These are phyloP conservation scores for Lentinula lateritia DNA, from an alignment of 768 basidiomycete species.

Conservation along the genomic window DNA sequence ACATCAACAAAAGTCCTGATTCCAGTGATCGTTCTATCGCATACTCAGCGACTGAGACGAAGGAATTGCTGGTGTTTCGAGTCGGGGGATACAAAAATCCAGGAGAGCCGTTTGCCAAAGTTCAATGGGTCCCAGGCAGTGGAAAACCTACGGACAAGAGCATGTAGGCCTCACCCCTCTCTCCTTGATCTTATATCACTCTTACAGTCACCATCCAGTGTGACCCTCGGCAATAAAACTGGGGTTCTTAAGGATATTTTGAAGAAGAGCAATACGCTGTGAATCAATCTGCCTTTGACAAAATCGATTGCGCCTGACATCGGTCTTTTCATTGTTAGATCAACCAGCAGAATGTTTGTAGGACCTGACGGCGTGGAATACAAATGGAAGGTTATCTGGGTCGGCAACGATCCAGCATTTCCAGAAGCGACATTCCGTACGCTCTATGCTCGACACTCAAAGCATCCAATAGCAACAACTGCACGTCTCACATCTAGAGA, in stretches of 20 bases:
- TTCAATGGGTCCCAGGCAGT: background rate
- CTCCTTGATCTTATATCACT: background rate
- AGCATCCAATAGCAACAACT: constrained; percentile 9
- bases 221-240: constrained; percentile 1
- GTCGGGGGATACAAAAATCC: background rate
- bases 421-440: constrained; percentile 8
- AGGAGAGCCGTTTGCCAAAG: background rate
- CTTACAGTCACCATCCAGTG: background rate
- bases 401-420: constrained; percentile 9
- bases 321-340: background rate
- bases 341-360: background rate
- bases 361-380: constrained; percentile 11
- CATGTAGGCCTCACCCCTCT: constrained; percentile 3
- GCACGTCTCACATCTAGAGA: constrained; percentile 9
- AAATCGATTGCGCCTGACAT: background rate
- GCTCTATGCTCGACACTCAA: constrained; percentile 6
- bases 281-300: background rate
- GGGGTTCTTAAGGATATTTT: constrained; percentile 7
- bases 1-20: constrained; percentile 9
- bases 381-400: constrained; percentile 11
- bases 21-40: constrained; percentile 8
- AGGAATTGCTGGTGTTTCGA: background rate
- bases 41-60: constrained; percentile 1
- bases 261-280: constrained; percentile 8
- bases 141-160: constrained; percentile 8